Evolutionary conservation across 208 protist species (phyloP).

Genomic region (Leishmania turanica): DNA sequence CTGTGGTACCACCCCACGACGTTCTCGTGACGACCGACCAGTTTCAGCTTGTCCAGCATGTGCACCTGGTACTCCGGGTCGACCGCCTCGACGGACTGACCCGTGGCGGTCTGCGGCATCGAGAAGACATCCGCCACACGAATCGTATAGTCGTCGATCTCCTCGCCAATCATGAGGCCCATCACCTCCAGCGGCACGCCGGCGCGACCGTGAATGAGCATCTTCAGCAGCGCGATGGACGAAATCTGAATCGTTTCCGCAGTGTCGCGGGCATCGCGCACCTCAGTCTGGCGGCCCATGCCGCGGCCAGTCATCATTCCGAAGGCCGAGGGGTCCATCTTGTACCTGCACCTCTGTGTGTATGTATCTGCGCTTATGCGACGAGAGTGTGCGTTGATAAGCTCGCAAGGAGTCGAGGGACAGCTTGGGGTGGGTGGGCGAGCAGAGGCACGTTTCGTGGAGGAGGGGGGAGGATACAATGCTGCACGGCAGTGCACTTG

Average conservation of each 20-base stretch:
- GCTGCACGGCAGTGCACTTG: neutral
- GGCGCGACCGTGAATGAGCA: conserved; percentile 99
- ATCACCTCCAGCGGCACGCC: conserved; percentile 99
- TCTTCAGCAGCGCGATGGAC: conserved; percentile 99
- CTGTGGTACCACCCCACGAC: conserved; percentile 99
- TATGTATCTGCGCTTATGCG: neutral
- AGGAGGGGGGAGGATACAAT: neutral
- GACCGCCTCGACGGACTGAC: conserved; percentile 99
- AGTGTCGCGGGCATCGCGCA: conserved; percentile 94
- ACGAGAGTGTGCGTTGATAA: neutral
- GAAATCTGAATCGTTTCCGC: conserved; percentile 99
- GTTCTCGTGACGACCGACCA: conserved; percentile 98
- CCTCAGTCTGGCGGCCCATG: conserved; percentile 26
- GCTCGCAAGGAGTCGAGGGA: neutral
- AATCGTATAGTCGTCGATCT: conserved; percentile 99
- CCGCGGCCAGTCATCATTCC: conserved; percentile 32
- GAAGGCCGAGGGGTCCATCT: conserved; percentile 23
- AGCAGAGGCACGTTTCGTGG: neutral
- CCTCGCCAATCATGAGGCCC: conserved; percentile 99
- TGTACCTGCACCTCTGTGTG: neutral
- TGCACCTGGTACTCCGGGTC: conserved; percentile 99
- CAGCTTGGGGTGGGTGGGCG: neutral
- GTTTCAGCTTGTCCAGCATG: conserved; percentile 99
- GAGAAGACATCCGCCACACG: conserved; percentile 98
- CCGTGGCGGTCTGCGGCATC: conserved; percentile 99